These are phyloP conservation scores for Malassezia psittaci DNA, from an alignment of 1,284 basidiomycete species.

Conservation along the genomic window DNA sequence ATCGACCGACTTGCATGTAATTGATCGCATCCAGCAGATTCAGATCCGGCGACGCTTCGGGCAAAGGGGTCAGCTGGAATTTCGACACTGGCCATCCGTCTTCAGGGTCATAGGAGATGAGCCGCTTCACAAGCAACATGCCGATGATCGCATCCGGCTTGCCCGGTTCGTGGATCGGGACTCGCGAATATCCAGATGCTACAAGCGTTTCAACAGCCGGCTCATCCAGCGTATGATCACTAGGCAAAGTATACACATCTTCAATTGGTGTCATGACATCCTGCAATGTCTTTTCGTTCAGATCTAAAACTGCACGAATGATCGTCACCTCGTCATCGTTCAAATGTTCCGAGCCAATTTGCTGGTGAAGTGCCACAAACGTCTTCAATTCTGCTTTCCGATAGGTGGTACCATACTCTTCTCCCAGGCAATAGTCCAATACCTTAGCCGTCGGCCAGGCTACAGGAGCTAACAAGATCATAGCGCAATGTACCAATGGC, in stretches of 20 bases:
- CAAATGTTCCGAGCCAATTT: conserved; percentile 66
- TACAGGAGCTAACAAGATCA: conserved; percentile 50
- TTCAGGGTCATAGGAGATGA: conserved; percentile 80
- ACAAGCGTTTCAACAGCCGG: conserved; percentile 59
- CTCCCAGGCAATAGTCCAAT: conserved; percentile 51
- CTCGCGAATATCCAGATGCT: conserved; percentile 71
- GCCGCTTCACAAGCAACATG: conserved; percentile 63
- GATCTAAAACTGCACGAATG: conserved; percentile 46
- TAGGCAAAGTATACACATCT: conserved; percentile 67
- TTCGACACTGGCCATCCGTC: conserved; percentile 63
- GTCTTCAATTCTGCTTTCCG: conserved; percentile 62
- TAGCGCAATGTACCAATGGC: conserved; percentile 53
- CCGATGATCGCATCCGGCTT: conserved; percentile 71
- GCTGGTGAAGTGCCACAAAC: conserved; percentile 67
- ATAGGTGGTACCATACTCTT: conserved; percentile 50
- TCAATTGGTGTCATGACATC: conserved; percentile 55
- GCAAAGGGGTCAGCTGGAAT: conserved; percentile 58
- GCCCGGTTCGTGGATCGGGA: conserved; percentile 74
- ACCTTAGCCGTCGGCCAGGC: conserved; percentile 49
- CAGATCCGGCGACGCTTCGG: conserved; percentile 74
- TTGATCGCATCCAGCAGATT: conserved; percentile 53
- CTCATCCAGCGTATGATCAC: conserved; percentile 71
- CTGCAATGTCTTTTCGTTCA: conserved; percentile 58
- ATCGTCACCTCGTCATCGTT: conserved; percentile 74
- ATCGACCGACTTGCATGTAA: conserved; percentile 73